These are phyloP conservation scores for Diaporthe capsici DNA, from an alignment of 2,329 filamentous ascomycete genomes.

Conservation along the genomic window DNA sequence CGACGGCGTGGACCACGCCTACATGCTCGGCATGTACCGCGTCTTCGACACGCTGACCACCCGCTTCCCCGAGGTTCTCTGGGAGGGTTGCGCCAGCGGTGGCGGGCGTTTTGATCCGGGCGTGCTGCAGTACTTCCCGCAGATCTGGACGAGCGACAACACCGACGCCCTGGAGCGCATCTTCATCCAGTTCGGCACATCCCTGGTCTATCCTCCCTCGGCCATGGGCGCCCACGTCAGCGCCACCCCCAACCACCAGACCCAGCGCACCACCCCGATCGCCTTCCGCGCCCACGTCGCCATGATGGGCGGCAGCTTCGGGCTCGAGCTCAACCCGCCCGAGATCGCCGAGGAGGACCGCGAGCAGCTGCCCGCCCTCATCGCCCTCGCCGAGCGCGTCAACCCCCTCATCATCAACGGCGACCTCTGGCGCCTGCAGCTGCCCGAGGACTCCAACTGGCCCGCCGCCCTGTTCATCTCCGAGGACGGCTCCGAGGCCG, in stretches of 20 bases:
- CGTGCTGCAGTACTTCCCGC: conserved; percentile 74
- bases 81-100: conserved; percentile 76
- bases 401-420: conserved; percentile 72
- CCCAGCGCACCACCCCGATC: conserved; percentile 68
- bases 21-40: conserved; percentile 75
- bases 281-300: conserved; percentile 75
- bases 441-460: conserved; percentile 73
- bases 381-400: conserved; percentile 67
- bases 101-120: conserved; percentile 76
- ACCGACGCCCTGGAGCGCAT: conserved; percentile 74
- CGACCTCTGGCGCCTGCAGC: conserved; percentile 70
- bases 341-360: conserved; percentile 66
- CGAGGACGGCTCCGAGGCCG: conserved; percentile 61
- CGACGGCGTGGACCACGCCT: conserved; percentile 68
- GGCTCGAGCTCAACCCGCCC: conserved; percentile 72
- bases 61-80: conserved; percentile 72
- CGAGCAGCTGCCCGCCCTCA: conserved; percentile 65
- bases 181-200: conserved; percentile 75
- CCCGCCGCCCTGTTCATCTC: conserved; percentile 73
- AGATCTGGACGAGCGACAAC: conserved; percentile 76
- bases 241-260: conserved; percentile 71
- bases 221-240: conserved; percentile 77
- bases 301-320: conserved; percentile 78
- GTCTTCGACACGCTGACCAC: conserved; percentile 73
- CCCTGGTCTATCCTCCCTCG: conserved; percentile 72